Base-by-base conservation (phyloP, 1,284 basidiomycete species). In the Tetrapyrgos nigripes region DNA sequence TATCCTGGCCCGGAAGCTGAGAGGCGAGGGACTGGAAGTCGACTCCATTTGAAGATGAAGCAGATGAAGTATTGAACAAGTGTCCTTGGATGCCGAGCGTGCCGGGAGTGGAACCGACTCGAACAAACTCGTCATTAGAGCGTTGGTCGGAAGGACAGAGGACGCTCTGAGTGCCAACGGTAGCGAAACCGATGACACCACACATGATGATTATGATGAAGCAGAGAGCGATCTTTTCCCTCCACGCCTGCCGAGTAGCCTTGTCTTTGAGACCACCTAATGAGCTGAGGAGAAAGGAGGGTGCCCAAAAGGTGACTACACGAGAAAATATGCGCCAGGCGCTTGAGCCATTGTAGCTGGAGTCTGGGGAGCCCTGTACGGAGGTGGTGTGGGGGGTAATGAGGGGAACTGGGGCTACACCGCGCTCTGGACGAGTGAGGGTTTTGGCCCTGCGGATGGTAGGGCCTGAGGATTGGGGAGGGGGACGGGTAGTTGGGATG, bases 171-270 rank as follows among this genome's bases (percentile, higher is more conserved):
- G 98, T 87, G 19, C 96, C 97, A 70, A 99, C 94, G 48, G 97
- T 99, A 59, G 92, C 83, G 75, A 98, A 99, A 9, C 93, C 97
- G 53, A 98, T 86, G 50, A 84, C 76, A 23, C 81, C 89, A 65
- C 96, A 97, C 24, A 98, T 76, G 24, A 94, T 31, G 59, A 87
- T 67, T 54, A 95, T 92, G 69, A 97, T 89, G 73, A 91, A 87
- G 73, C 96, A 98, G 8, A 99, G 83, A 5, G 96, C 88, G 60
- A 98, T 88, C 81, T 99, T 99, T 77, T 99, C 97, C 66, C 97
- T 86, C 97, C 97, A 99, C 1, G 97, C 97, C 76, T 98, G 94
- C 64, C 88, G 83, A 59, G 87, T 81, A 53, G 85, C 79, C 70
- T 84, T 84, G 72, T 96, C 93, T 69, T 86, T 89, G 73, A 98